phyloP scores from a whole-genome alignment of 2,329 filamentous ascomycete species.

The Fusarium sp. region DNA sequence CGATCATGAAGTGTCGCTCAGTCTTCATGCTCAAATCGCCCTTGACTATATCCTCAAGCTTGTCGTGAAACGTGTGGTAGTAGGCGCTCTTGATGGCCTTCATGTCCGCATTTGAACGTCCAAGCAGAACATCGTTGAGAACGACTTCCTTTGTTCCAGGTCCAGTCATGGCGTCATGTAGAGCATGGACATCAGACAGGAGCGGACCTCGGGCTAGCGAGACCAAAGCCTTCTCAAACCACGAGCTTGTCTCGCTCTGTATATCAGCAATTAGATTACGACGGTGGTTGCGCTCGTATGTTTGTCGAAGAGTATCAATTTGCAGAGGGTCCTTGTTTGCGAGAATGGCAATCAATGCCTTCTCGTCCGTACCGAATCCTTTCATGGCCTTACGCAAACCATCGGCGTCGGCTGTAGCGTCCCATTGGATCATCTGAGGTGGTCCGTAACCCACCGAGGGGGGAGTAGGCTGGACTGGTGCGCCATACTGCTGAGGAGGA shows the following conservation, averaged over 20 bases:
- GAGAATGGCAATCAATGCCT: conserved; percentile 75
- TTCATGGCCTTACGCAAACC: conserved; percentile 87
- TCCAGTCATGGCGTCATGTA: conserved; percentile 79
- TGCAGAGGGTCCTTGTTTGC: conserved; percentile 81
- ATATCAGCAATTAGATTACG: conserved; percentile 81
- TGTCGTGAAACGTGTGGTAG: conserved; percentile 70
- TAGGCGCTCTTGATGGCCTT: conserved; percentile 86
- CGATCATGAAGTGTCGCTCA: conserved; percentile 84
- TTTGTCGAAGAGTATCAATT: conserved; percentile 72
- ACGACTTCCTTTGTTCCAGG: conserved; percentile 86
- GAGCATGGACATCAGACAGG: conserved; percentile 75
- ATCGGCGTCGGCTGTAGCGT: conserved; percentile 76
- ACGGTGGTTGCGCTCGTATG: conserved; percentile 72
- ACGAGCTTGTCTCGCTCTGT: conserved; percentile 78
- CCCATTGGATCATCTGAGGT: conserved; percentile 74
- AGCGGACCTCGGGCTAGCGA: conserved; percentile 83
- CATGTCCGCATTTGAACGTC: conserved; percentile 87
- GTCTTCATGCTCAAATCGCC: conserved; percentile 88
- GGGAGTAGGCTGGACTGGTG: conserved; percentile 64
- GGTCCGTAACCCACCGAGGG: conserved; percentile 81
- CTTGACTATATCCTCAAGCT: conserved; percentile 77
- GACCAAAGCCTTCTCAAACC: conserved; percentile 79
- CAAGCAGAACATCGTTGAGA: conserved; percentile 86
- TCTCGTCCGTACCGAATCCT: conserved; percentile 91
- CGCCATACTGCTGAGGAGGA: conserved; percentile 52